These are phyloP conservation scores for Xylona heveae DNA, from an alignment of 495 filamentous ascomycete species.

Conservation along the genomic window DNA sequence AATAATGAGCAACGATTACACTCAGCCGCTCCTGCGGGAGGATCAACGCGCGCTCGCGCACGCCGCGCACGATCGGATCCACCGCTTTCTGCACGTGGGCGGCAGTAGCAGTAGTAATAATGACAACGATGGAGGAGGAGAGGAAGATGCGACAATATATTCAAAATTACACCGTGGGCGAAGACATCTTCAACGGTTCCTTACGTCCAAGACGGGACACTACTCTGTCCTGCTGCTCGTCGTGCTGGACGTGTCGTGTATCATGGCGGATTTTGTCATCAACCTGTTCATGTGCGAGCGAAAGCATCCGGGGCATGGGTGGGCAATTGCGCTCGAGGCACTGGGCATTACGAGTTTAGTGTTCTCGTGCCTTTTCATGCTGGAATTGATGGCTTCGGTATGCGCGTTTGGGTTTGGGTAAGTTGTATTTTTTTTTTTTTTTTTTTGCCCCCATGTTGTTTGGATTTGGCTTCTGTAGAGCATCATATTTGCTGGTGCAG, in stretches of 20 bases:
- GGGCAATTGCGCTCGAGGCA: constrained; percentile 17
- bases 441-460: no score
- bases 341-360: constrained; percentile 24
- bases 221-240: constrained; percentile 33
- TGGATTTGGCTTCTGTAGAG: no score
- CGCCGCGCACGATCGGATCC: no score
- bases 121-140: no score
- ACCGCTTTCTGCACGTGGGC: no score
- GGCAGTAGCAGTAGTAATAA: no score
- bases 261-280: constrained; percentile 43
- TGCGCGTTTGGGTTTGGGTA: constrained; percentile 34
- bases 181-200: constrained; percentile 20
- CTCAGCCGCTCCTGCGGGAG: no score
- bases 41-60: no score
- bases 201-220: constrained; percentile 34
- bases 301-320: constrained; percentile 14
- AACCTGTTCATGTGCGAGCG: constrained; percentile 35
- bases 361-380: constrained; percentile 38
- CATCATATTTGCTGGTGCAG: no score
- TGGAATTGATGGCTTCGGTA: constrained; percentile 30
- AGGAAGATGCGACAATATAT: no score
- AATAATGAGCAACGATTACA: no score
- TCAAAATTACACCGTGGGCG: no score
- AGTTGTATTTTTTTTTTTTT: constrained; percentile 13
- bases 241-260: constrained; percentile 29